Base-by-base conservation (phyloP, 352 stramenopile genomes). In the Globisporangium canariense region DNA sequence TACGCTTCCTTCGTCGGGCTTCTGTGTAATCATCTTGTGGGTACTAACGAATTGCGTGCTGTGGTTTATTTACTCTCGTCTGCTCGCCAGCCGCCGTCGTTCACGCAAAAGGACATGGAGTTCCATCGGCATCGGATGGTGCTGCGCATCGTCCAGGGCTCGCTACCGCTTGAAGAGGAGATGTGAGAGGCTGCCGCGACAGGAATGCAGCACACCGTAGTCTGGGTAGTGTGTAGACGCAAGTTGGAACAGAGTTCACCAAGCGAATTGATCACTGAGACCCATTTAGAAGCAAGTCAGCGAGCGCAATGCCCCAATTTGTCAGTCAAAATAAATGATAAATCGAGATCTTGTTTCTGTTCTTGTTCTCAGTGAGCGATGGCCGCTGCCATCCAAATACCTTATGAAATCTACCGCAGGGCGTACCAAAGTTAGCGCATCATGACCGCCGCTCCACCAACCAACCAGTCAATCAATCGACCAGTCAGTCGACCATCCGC, bases 101-200 rank as follows among this genome's bases (percentile, higher is more conserved):
- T 93, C 66, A 75, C 64, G 28, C 87, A 95, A 66, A 90, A 85
- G 38, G 83, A 95, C 60, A 95, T 95, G 74, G 77, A 85, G 52
- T 94, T 90, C 71, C 86, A 93, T 56, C 75, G 87, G 40, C 76
- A 89, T 76, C 87, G 87, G 49, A 95, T 95, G 81, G 74, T 89
- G 41, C 75, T 93, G 57, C 82, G 83, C 64, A 77, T 91, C 43
- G 78, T 81, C 28, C 67, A 86, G 62, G 86, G 86, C 32, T 71
- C 70, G 11, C 66, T 95, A 6, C 84, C 84, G 34, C 61, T 88
- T 2, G 69, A 92, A 40, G 85, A 93, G 64, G 79, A 91, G 4
- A 64, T 90, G 63, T 91, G 56, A 68, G 36, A 76, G 61, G 66
- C 43, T 49, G 43, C 8, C 7, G 16, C 1, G 60, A 16, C 40